Base-by-base conservation (phyloP, 78 protist species). In the Isochrysis galbana region DNA sequence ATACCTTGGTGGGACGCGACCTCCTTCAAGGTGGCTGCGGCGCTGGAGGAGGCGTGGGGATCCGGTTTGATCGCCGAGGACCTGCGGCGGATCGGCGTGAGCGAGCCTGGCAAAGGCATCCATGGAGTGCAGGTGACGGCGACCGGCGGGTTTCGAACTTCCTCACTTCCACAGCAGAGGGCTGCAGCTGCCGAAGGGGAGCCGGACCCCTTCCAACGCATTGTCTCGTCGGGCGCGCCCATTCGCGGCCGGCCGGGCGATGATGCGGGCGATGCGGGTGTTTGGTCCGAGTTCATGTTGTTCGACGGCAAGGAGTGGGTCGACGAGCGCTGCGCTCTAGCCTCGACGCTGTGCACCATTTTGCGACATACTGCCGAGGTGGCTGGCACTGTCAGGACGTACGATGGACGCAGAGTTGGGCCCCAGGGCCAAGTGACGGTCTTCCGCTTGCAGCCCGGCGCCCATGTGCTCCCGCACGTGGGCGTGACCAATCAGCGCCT, bases 401-500 rank as follows among this genome's bases (percentile, higher is more conserved):
- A 10, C 67, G 67, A 54, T 10, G 67, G 67, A 10, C 32, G 19
- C 32, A 19, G 10, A 10, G 67, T 54, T 10, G 32, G 32, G 10
- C 67, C 67, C 32, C 67, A 54, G 19, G 67, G 67, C 32, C 67
- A 54, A 54, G 67, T 54, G 67, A 54, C 67, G 32, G 19, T 90
- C 88, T 90, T 80, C 51, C 77, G 82, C 19, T 87, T 90, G 29
- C 11, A 11, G 67, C 93, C 93, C 5, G 93, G 93, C 72, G 55
- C 89, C 25, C 87, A 77, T 45, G 87, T 90, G 48, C 48, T 77
- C 34, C 41, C 87, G 29, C 92, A 90, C 93, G 39, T 14, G 19
- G 89, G 51, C 41, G 82, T 80, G 48, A 90, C 93, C 23, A 90
- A 90, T 74, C 48, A 77, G 93, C 48, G 55, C 74, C 93, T 90